phyloP scores from a whole-genome alignment of 2,329 filamentous ascomycete genomes.

The Westerdykella sp. region DNA sequence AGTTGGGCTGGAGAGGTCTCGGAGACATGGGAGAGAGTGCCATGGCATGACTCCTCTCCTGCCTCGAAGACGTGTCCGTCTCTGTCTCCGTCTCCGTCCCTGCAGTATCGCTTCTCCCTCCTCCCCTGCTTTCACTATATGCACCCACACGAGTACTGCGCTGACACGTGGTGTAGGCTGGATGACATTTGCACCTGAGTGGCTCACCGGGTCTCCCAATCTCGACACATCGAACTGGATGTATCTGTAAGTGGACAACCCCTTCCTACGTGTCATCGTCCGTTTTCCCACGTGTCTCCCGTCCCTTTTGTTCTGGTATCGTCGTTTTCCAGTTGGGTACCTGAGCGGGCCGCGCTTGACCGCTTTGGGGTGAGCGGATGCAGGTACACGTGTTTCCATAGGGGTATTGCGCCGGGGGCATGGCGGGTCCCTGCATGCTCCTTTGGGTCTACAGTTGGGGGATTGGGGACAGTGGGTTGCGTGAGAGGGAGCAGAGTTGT shows the following conservation, averaged over 20 bases:
- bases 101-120: too few relatives aligned
- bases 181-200: slow-evolving; percentile 62
- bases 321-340: background rate
- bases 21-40: too few relatives aligned
- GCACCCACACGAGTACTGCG: slow-evolving; percentile 14
- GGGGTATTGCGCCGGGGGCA: background rate
- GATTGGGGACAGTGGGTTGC: too few relatives aligned
- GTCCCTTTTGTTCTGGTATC: background rate
- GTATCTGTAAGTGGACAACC: slow-evolving; percentile 43
- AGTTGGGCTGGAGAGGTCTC: too few relatives aligned
- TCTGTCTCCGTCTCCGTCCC: too few relatives aligned
- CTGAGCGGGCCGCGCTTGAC: background rate
- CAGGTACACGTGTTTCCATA: background rate
- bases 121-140: background rate
- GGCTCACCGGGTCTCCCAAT: slow-evolving; percentile 53
- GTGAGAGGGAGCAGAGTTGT: too few relatives aligned
- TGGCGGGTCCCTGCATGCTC: too few relatives aligned
- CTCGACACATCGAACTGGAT: slow-evolving; percentile 55
- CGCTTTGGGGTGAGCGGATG: background rate
- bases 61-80: too few relatives aligned
- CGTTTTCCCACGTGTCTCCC: background rate
- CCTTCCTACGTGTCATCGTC: background rate
- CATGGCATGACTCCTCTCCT: too few relatives aligned
- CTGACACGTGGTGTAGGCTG: slow-evolving; percentile 44
- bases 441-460: too few relatives aligned